A percentile compares a stretch with the other conserved stretches of the same genome.
Conservation (phyloP, 2,329 filamentous ascomycete species). For the Alternaria gaisen region DNA sequence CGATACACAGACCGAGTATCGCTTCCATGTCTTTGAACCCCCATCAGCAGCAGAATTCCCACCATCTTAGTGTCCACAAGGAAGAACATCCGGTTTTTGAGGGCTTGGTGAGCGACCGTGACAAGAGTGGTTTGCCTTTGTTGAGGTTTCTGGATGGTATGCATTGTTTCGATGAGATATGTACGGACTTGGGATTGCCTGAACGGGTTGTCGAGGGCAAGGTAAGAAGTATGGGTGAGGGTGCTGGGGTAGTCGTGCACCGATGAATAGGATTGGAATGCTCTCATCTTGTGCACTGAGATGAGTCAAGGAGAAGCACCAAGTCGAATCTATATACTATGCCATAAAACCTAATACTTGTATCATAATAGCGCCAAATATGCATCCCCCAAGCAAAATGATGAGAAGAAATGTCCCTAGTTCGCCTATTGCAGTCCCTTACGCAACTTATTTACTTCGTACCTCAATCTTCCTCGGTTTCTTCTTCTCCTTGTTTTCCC, state of each 20-base stretch:
- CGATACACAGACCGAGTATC: conserved; percentile 30
- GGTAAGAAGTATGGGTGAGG: conserved; percentile 60
- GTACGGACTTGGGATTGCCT: conserved; percentile 75
- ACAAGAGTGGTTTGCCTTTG: conserved; percentile 56
- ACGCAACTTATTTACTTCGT: conserved; percentile 18
- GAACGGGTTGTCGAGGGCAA: conserved; percentile 75
- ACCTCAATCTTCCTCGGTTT: conserved; percentile 43
- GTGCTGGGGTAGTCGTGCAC: conserved; percentile 40
- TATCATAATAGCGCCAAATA: background rate
- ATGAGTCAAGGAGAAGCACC: background rate
- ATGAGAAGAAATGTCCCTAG: background rate
- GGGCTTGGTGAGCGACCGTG: conserved; percentile 23
- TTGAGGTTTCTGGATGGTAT: conserved; percentile 76
- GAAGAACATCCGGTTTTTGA: conserved; percentile 25
- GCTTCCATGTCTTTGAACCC: conserved; percentile 21
- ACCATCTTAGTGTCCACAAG: conserved; percentile 15
- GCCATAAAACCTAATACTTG: background rate
- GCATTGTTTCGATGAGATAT: conserved; percentile 83
- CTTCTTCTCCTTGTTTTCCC: conserved; percentile 22
- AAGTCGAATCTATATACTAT: background rate
- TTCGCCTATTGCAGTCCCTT: background rate
- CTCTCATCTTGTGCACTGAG: background rate
- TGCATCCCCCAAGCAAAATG: background rate
- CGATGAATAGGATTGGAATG: conserved; percentile 14
- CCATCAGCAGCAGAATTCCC: conserved; percentile 4